Conservation (phyloP, 352 stramenopile species). For the Phytophthora sansomeana region DNA sequence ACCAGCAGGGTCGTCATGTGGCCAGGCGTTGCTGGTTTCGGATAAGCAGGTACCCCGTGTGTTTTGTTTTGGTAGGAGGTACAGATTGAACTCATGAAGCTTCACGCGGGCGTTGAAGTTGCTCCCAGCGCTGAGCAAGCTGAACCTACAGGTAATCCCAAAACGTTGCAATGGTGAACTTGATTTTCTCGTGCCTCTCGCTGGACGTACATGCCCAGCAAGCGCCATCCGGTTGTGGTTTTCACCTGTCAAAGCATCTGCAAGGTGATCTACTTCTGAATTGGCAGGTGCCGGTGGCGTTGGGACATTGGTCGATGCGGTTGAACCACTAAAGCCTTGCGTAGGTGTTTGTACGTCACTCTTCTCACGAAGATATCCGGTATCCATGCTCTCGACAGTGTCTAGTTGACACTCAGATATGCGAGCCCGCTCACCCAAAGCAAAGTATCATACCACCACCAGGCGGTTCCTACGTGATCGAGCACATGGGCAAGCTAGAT, state of each 20-base stretch:
- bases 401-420: too few relatives aligned
- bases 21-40: constrained; percentile 3
- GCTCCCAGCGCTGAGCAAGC: too few relatives aligned
- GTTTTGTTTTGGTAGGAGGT: constrained; percentile 11
- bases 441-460: too few relatives aligned
- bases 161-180: neutral
- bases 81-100: constrained; percentile 19
- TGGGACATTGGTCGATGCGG: neutral
- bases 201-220: neutral
- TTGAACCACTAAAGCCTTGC: constrained; percentile 2
- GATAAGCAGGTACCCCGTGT: too few relatives aligned
- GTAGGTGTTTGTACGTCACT: constrained; percentile 1
- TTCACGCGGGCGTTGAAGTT: constrained; percentile 15
- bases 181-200: constrained; percentile 3
- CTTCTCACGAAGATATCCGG: neutral
- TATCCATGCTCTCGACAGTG: constrained; percentile 1
- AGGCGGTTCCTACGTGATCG: neutral
- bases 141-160: too few relatives aligned
- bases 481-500: constrained; percentile 1
- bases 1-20: constrained; percentile 23
- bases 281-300: too few relatives aligned
- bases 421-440: too few relatives aligned
- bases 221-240: too few relatives aligned
- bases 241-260: neutral
- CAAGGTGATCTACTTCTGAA: too few relatives aligned